Evolutionary conservation across 805 yeast genomes (phyloP).

Genomic region (Yamadazyma phyllophila): DNA sequence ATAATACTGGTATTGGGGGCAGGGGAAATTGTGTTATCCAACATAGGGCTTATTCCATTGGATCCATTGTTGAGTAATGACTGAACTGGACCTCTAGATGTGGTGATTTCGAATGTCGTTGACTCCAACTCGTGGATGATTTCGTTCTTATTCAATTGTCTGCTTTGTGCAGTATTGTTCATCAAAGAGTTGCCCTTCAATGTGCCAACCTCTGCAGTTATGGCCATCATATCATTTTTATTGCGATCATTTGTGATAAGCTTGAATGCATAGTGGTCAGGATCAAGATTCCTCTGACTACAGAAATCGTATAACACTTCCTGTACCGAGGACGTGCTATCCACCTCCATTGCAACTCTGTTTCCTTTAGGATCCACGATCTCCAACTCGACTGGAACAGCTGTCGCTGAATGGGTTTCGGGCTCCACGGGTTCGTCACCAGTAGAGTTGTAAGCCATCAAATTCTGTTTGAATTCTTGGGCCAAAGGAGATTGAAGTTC

Average conservation of each 20-base stretch:
- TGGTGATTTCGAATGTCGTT: conserved; percentile 7
- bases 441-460: conserved; percentile 12
- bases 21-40: conserved; percentile 13
- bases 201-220: conserved; percentile 2
- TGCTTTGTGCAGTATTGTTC: neutral
- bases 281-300: conserved; percentile 25
- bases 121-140: conserved; percentile 10
- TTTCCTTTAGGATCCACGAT: conserved; percentile 10
- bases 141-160: conserved; percentile 9
- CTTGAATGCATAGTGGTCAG: conserved; percentile 24
- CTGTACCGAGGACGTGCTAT: conserved; percentile 18
- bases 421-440: neutral
- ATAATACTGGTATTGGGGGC: conserved; percentile 4
- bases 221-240: neutral
- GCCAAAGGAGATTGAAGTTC: conserved; percentile 56
- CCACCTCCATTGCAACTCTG: conserved; percentile 2
- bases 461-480: conserved; percentile 31
- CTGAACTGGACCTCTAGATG: conserved; percentile 7
- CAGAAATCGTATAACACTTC: conserved; percentile 28
- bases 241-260: conserved; percentile 9
- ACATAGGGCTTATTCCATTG: conserved; percentile 4
- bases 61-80: conserved; percentile 6
- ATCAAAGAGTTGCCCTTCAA: conserved; percentile 1
- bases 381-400: conserved; percentile 11
- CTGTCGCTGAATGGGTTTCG: conserved; percentile 12